phyloP scores from a whole-genome alignment of 2,329 filamentous ascomycete genomes.

The Aureobasidium vineae region DNA sequence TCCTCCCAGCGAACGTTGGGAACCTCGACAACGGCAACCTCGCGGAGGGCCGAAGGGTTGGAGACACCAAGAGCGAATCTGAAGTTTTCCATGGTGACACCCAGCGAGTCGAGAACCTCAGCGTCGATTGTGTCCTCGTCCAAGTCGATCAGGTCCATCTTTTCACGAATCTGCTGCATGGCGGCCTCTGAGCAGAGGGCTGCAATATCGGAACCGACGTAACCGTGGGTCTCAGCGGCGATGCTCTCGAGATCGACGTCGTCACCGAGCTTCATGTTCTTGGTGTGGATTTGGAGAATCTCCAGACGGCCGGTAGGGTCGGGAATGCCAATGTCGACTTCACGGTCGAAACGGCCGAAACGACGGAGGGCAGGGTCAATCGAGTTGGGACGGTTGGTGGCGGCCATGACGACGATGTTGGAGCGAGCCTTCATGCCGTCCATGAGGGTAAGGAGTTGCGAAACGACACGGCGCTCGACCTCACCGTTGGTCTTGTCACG shows the following conservation, averaged over 20 bases:
- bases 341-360: constrained; percentile 98
- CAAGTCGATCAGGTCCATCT: constrained; percentile 99
- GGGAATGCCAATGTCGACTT: constrained; percentile 97
- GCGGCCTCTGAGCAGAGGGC: constrained; percentile 98
- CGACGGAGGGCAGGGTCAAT: constrained; percentile 97
- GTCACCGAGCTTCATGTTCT: constrained; percentile 99
- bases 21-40: constrained; percentile 98
- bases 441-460: constrained; percentile 95
- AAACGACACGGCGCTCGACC: constrained; percentile 97
- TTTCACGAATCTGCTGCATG: constrained; percentile 99
- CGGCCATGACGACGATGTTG: constrained; percentile 98
- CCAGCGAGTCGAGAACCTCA: constrained; percentile 95
- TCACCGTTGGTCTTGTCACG: constrained; percentile 99
- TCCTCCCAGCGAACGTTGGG: constrained; percentile 99
- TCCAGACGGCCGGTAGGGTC: constrained; percentile 98
- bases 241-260: constrained; percentile 97
- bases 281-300: constrained; percentile 99
- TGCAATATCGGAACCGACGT: constrained; percentile 96
- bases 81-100: constrained; percentile 99
- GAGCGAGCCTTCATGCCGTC: constrained; percentile 99
- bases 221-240: constrained; percentile 96
- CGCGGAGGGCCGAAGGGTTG: constrained; percentile 96
- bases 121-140: constrained; percentile 99
- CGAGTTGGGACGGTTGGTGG: constrained; percentile 97
- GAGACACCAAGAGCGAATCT: constrained; percentile 95